Evolutionary conservation across 345 rosid species (phyloP), one percentile per base, ranked within the genome.

Genomic region (Salix udensis): DNA sequence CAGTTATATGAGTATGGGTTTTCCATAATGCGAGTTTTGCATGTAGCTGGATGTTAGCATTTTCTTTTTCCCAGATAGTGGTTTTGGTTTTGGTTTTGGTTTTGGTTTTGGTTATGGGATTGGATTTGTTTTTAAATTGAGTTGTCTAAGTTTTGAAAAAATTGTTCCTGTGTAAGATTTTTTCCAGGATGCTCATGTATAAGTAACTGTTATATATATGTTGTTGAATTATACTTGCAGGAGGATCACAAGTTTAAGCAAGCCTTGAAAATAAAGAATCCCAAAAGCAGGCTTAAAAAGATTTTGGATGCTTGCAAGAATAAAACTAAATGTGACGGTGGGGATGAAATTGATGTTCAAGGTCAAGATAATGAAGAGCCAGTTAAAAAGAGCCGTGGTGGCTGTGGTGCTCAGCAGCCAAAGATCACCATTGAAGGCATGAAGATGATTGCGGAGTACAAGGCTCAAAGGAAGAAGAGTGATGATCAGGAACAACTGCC

Each of bases 401-500:
- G 98, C 61, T 93, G 98, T 78, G 98, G 98, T 79, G 96, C 98
- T 72, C 82, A 87, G 79, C 98, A 95, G 77, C 98, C 98, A 74
- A 95, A 91, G 87, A 80, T 95, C 48, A 91, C 89, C 31, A 90
- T 93, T 74, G 98, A 95, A 82, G 98, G 97, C 68, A 93, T 95
- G 98, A 93, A 95, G 88, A 91, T 95, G 91, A 85, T 89, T 85
- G 98, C 98, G 0, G 98, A 89, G 78, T 95, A 90, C 75, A 93
- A 95, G 86, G 83, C 80, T 5, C 85, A 84, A 66, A 91, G 88
- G 82, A 95, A 93, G 88, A 95, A 89, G 81, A 88, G 4, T 39
- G 97, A 95, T 77, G 98, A 95, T 78, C 91, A 77, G 79, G 93
- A 95, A 64, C 98, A 93, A 80, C 89, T 95, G 83, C 98, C 98